Evolutionary conservation across 2,329 filamentous ascomycete genomes (phyloP), one percentile per base, ranked within the genome.

Genomic region (Colletotrichum tamarilloi): DNA sequence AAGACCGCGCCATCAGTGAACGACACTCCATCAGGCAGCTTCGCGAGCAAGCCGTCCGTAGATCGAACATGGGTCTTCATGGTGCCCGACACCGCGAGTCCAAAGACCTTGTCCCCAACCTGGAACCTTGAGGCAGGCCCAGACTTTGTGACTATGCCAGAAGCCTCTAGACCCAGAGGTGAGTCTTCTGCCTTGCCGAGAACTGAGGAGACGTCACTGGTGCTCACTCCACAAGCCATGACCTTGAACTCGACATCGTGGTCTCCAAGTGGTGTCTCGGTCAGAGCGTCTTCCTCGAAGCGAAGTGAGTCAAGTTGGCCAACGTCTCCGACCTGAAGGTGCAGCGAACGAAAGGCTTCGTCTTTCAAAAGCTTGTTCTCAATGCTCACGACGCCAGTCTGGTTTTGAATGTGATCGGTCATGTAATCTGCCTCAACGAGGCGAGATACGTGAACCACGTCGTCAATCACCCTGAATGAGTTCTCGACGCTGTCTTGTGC

Each of bases 171-270:
- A 3, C 79, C 80, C 9, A 84, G 68, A 16, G 62, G 35, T 2
- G 71, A 53, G 9, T 69, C 69, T 1, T 74, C 60, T 0, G 77
- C 52, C 56, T 78, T 74, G 2, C 78, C 78, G 53, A 77, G 77
- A 2, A 38, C 82, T 79, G 26, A 84, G 82, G 68, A 79, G 0
- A 85, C 78, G 71, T 89, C 87, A 26, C 81, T 80, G 75, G 84
- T 84, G 76, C 85, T 88, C 67, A 88, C 77, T 0, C 85, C 85
- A 1, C 83, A 80, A 8, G 83, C 83, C 49, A 80, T 81, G 19
- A 85, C 79, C 68, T 83, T 80, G 66, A 87, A 80, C 73, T 86
- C 84, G 6, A 87, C 76, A 35, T 85, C 79, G 32, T 82, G 78
- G 0, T 76, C 78, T 0, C 76, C 77, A 22, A 85, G 65, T 5